Conservation (phyloP, 2,329 filamentous ascomycete genomes). For the Cladosporium austrohemisphaericum region DNA sequence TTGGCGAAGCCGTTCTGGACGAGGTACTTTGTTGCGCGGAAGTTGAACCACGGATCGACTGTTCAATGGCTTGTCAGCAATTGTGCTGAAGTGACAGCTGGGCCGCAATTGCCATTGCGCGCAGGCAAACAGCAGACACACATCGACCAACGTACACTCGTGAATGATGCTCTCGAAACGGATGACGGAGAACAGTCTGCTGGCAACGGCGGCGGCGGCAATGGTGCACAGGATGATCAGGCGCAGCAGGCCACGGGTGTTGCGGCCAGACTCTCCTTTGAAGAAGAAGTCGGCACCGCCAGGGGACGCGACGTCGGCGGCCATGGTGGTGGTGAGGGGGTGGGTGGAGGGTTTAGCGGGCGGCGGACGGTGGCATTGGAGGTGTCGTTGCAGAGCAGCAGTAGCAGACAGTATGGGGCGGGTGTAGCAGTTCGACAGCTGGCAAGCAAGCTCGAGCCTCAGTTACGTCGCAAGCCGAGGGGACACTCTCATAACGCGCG, state of each 20-base stretch:
- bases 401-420: neutral
- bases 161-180: slow-evolving; percentile 99
- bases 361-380: slow-evolving; percentile 8
- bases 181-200: slow-evolving; percentile 96
- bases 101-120: neutral
- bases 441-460: too few species aligned
- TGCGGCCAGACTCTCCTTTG: slow-evolving; percentile 74
- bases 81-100: too few species aligned
- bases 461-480: too few species aligned
- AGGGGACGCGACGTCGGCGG: slow-evolving; percentile 19
- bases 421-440: neutral
- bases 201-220: slow-evolving; percentile 84
- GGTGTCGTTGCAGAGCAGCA: neutral
- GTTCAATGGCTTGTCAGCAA: slow-evolving; percentile 20
- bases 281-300: slow-evolving; percentile 50
- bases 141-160: slow-evolving; percentile 65
- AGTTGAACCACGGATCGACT: slow-evolving; percentile 99
- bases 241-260: slow-evolving; percentile 77
- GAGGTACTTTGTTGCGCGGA: slow-evolving; percentile 95
- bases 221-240: slow-evolving; percentile 88
- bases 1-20: slow-evolving; percentile 96
- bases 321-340: slow-evolving; percentile 16
- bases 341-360: neutral
- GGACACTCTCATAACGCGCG: too few species aligned
- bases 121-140: neutral